Evolutionary conservation across 345 rosid species (phyloP).

Genomic region (Eucalyptus lansdowneana): DNA sequence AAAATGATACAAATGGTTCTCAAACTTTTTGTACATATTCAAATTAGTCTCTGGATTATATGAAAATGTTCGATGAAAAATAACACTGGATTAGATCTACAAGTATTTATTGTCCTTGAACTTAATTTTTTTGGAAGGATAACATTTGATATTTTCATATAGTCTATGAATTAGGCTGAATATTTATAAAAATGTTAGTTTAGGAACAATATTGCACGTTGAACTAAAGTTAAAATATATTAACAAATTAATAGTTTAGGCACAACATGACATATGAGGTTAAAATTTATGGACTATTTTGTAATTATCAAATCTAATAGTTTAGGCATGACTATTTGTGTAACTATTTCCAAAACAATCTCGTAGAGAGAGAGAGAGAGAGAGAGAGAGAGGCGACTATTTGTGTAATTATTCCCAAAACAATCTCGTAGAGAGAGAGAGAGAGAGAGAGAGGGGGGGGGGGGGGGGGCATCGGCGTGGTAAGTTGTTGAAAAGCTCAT

Average conservation of each 20-base stretch:
- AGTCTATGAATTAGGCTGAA: background rate
- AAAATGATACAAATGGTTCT: background rate
- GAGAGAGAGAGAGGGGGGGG: background rate
- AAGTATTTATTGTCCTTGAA: background rate
- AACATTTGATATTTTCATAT: background rate
- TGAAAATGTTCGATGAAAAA: background rate
- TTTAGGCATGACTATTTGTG: no score
- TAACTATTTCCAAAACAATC: background rate
- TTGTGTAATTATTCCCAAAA: background rate
- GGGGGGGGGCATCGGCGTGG: background rate
- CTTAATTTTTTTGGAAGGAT: background rate
- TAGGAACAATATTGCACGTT: rapidly evolving
- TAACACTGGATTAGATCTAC: background rate
- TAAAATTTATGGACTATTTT: background rate
- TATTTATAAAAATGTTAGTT: background rate
- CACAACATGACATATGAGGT: rapidly evolving
- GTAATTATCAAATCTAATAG: no score
- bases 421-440: background rate
- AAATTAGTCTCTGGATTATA: rapidly evolving
- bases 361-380: background rate
- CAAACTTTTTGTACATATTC: background rate
- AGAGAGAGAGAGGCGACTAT: no score
- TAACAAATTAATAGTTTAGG: background rate
- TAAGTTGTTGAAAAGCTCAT: background rate
- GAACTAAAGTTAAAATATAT: rapidly evolving